Evolutionary conservation across 805 yeast genomes (phyloP), one percentile per base, ranked within the genome.

Genomic region (Myxozyma kluyveri): DNA sequence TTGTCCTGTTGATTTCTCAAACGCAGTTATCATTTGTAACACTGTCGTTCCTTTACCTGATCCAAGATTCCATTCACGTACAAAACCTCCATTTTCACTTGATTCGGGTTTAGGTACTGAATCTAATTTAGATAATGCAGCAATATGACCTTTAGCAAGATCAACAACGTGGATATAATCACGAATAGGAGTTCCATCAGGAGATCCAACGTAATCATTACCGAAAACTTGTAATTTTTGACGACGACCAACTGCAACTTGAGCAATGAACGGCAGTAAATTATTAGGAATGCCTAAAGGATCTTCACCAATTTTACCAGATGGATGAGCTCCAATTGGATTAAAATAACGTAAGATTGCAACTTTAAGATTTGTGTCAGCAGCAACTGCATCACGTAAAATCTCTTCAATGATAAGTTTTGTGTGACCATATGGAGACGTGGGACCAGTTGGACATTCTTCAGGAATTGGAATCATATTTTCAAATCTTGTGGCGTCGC

Each of bases 321-420:
- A 80, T 2, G 90, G 86, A 65, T 86, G 95, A 17, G 93, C 91
- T 35, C 95, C 95, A 59, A 85, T 84, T 32, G 95, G 93, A 64
- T 86, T 86, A 72, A 85, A 86, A 69, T 86, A 87, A 51, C 93
- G 76, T 63, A 87, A 71, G 45, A 85, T 74, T 3, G 89, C 91
- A 12, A 69, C 71, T 27, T 62, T 61, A 2, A 67, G 63, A 41
- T 62, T 62, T 18, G 48, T 33, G 6, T 57, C 52, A 24, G 76
- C 76, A 40, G 81, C 74, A 3, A 68, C 61, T 60, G 78, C 71
- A 64, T 83, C 89, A 31, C 75, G 69, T 54, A 82, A 69, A 49
- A 84, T 76, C 49, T 76, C 73, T 69, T 86, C 95, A 54, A 83
- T 82, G 57, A 80, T 70, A 47, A 73, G 69, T 71, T 86, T 86